These are phyloP conservation scores for Jacaranda mimosifolia DNA, from an alignment of 257 asterid species.

Conservation along the genomic window DNA sequence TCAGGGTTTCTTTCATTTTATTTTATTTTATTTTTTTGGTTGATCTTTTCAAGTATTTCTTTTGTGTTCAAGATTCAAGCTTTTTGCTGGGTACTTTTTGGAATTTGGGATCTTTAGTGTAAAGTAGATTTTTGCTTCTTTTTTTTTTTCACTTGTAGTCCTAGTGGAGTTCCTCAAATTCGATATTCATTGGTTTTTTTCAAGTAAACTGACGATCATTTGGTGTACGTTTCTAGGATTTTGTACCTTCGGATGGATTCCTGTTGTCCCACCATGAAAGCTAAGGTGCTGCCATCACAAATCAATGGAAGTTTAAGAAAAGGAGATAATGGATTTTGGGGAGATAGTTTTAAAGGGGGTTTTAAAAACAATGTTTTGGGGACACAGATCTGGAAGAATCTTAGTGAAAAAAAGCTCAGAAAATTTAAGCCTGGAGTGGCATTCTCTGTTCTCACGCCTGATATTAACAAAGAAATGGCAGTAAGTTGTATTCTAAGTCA, in stretches of 20 bases:
- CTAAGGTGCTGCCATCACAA: constrained; percentile 45
- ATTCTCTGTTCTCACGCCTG: constrained; percentile 71
- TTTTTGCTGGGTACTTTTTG: constrained; percentile 23
- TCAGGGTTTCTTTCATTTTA: constrained; percentile 26
- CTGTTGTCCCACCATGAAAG: constrained; percentile 58
- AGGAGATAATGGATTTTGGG: constrained; percentile 51
- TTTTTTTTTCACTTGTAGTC: neutral
- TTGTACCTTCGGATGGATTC: constrained; percentile 58
- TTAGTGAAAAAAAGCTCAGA: constrained; percentile 37
- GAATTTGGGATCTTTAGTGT: constrained; percentile 36
- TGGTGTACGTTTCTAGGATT: constrained; percentile 16
- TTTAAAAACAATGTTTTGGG: constrained; percentile 46
- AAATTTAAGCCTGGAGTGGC: constrained; percentile 64
- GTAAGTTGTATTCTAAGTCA: constrained; percentile 41
- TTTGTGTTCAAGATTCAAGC: constrained; percentile 33
- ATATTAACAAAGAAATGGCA: constrained; percentile 66
- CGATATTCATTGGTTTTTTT: neutral
- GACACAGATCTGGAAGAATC: constrained; percentile 37
- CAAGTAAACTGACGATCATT: constrained; percentile 5
- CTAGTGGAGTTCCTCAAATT: neutral
- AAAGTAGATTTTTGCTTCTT: constrained; percentile 20
- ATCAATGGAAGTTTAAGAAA: constrained; percentile 33
- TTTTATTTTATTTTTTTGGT: neutral
- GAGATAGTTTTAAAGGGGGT: constrained; percentile 52
- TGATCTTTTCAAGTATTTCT: neutral